Conservation (phyloP, 495 filamentous ascomycete genomes). For the Podospora conica region DNA sequence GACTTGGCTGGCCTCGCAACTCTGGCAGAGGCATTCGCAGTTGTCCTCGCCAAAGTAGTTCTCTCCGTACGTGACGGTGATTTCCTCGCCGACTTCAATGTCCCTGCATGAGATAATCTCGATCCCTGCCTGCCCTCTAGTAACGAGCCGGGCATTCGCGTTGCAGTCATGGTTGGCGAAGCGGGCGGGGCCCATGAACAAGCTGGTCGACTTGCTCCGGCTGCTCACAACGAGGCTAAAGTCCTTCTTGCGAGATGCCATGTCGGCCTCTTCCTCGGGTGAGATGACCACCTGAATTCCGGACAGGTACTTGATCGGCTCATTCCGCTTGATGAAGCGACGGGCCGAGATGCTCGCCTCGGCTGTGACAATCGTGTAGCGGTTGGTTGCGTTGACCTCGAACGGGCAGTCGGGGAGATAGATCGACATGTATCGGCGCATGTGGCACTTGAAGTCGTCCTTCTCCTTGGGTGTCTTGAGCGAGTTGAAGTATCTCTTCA, state of each 20-base stretch:
- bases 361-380: conserved; percentile 84
- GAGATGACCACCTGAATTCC: conserved; percentile 89
- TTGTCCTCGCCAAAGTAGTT: conserved; percentile 96
- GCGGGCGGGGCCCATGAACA: conserved; percentile 90
- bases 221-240: conserved; percentile 96
- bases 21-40: conserved; percentile 86
- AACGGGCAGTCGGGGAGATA: conserved; percentile 90
- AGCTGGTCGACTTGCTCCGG: conserved; percentile 75
- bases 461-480: conserved; percentile 72
- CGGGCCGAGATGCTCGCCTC: conserved; percentile 87
- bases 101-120: conserved; percentile 72
- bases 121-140: conserved; percentile 77
- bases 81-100: conserved; percentile 85
- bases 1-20: conserved; percentile 66
- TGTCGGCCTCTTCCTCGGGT: conserved; percentile 75
- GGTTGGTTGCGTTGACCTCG: conserved; percentile 89
- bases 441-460: conserved; percentile 79
- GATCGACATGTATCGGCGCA: conserved; percentile 86
- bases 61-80: conserved; percentile 91
- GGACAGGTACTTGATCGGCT: conserved; percentile 82
- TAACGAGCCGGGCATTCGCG: conserved; percentile 82
- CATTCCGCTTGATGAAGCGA: conserved; percentile 66
- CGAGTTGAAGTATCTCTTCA: conserved; percentile 60
- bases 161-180: conserved; percentile 98
- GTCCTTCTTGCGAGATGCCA: conserved; percentile 73